These are phyloP conservation scores for Tuber aestivum DNA, from an alignment of 495 filamentous ascomycete species.

Conservation along the genomic window DNA sequence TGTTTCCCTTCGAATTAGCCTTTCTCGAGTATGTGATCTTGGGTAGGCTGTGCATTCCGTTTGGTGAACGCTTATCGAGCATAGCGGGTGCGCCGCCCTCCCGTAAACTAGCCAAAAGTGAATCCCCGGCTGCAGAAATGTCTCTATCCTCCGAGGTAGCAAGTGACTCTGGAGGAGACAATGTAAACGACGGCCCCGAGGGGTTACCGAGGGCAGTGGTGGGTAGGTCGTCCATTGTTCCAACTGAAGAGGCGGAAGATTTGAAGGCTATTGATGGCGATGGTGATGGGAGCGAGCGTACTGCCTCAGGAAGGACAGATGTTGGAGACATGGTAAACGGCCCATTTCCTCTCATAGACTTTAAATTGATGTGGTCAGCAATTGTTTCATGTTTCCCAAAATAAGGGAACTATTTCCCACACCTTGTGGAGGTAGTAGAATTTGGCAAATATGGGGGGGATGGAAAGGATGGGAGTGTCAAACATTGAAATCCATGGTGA, in stretches of 20 bases:
- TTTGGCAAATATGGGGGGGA: background rate
- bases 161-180: constrained; percentile 33
- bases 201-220: constrained; percentile 27
- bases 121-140: constrained; percentile 20
- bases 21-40: constrained; percentile 31
- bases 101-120: constrained; percentile 22
- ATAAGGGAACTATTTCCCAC: constrained; percentile 5
- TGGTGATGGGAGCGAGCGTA: constrained; percentile 35
- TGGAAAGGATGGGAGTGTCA: background rate
- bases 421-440: constrained; percentile 4
- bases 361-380: background rate
- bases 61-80: constrained; percentile 15
- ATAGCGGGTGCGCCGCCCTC: constrained; percentile 16
- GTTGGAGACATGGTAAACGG: constrained; percentile 38
- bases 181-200: constrained; percentile 26
- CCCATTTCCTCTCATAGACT: constrained; percentile 32
- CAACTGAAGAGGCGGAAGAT: constrained; percentile 30
- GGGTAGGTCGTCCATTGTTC: constrained; percentile 32
- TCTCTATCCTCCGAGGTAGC: constrained; percentile 33
- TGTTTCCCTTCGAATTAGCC: constrained; percentile 28
- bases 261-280: constrained; percentile 35
- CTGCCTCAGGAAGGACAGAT: constrained; percentile 34
- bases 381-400: background rate
- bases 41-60: constrained; percentile 13
- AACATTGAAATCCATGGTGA: background rate